Base-by-base conservation (phyloP, 169 alveolate genomes). In the Plasmodium billcollinsi region DNA sequence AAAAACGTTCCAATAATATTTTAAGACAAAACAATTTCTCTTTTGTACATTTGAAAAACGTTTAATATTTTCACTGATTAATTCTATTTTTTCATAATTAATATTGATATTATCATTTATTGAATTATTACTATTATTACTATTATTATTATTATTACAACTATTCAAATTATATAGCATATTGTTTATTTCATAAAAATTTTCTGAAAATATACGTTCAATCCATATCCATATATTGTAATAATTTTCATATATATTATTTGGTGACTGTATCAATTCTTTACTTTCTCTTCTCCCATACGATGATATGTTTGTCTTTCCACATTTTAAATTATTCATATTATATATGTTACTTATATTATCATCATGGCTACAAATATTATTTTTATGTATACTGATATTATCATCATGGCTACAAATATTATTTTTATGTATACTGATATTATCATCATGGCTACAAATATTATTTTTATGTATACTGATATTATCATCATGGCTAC, bases 161-260 rank as follows among this genome's bases (percentile, higher is more conserved):
- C 52, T 18, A 52, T 15, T 43, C 2, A 67, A 20, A n/a, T 83
- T 56, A 29, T 71, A 72, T 20, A 71, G 0, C 72, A 86, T n/a
- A 29, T 72, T 86, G 49, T 72, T 86, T 24, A 86, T 72, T 65
- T 86, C 76, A 29, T 59, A 86, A 72, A 73, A 72, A 43, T 71
- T 71, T 12, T 86, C 72, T 8, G 58, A 72, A 72, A 70, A 86
- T 14, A 86, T 61, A 29, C 88, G 26, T 20, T 86, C 92, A 24
- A 86, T 45, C 92, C 92, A 86, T 61, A 62, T 47, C 92, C 92
- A 86, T 62, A 86, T 66, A 65, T 86, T 86, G 47, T 61, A 47
- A 73, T 86, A 86, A 56, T 72, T 86, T 14, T 86, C 88, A 58
- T 72, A 86, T 1, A 86, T 70, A 20, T 73, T 14, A 26, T 20